Conservation (phyloP, 306 rosid genomes). For the Sesbania bispinosa region DNA sequence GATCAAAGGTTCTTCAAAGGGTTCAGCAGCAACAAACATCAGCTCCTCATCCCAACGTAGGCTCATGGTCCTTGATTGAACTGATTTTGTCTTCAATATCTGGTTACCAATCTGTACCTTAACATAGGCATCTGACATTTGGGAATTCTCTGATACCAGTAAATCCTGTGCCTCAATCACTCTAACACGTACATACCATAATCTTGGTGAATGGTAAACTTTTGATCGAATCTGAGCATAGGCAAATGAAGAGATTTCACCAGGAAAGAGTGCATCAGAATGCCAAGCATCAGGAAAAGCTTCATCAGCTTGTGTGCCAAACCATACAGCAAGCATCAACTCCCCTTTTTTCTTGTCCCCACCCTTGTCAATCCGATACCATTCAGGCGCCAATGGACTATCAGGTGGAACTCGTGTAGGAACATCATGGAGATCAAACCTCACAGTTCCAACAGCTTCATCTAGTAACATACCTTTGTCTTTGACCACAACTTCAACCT, state of each 20-base stretch:
- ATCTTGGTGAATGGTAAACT: constrained; percentile 88
- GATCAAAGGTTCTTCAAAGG: constrained; percentile 74
- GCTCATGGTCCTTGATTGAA: constrained; percentile 47
- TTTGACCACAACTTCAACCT: constrained; percentile 66
- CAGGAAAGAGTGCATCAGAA: constrained; percentile 70
- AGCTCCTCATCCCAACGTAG: constrained; percentile 77
- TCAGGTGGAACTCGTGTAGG: constrained; percentile 83
- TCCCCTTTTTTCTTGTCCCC: constrained; percentile 73
- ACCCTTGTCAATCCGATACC: constrained; percentile 75
- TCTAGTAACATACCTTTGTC: constrained; percentile 68
- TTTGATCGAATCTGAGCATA: constrained; percentile 63
- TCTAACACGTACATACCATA: constrained; percentile 80
- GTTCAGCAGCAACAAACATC: constrained; percentile 88
- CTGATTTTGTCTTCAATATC: constrained; percentile 48
- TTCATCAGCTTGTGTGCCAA: constrained; percentile 96
- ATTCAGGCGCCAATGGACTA: constrained; percentile 97
- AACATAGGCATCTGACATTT: constrained; percentile 66
- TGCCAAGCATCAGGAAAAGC: constrained; percentile 98
- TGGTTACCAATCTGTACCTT: constrained; percentile 81
- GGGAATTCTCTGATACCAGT: constrained; percentile 54
- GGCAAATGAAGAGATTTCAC: constrained; percentile 40
- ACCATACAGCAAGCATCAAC: constrained; percentile 94
- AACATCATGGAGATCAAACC: constrained; percentile 67
- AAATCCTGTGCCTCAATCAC: constrained; percentile 90
- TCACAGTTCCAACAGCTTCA: constrained; percentile 56